phyloP scores from a whole-genome alignment of 2,329 filamentous ascomycete genomes.

The Cytospora piceicola region DNA sequence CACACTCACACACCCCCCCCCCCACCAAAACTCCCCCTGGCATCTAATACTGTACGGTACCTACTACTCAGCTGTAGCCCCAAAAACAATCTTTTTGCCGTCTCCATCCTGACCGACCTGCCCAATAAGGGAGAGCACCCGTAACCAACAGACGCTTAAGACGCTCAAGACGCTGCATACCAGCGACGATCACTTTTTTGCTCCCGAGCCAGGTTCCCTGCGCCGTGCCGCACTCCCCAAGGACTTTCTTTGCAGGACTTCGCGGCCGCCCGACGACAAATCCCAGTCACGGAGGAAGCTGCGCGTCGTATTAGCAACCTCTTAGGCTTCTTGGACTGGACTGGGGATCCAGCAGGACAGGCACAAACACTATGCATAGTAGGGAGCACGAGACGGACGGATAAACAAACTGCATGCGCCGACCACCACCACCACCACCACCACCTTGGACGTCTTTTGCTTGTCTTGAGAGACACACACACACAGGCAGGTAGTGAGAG shows the following conservation, averaged over 20 bases:
- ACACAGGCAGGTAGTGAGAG: background rate
- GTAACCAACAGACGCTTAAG: background rate
- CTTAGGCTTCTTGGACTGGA: constrained; percentile 7
- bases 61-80: background rate
- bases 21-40: background rate
- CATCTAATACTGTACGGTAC: background rate
- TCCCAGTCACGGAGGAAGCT: constrained; percentile 13
- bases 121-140: constrained; percentile 5
- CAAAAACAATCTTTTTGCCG: background rate
- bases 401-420: constrained; percentile 17
- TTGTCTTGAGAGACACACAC: background rate
- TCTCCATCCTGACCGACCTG: background rate
- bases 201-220: constrained; percentile 6
- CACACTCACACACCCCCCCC: too few relatives aligned
- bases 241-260: constrained; percentile 18
- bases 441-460: background rate
- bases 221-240: constrained; percentile 20
- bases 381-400: constrained; percentile 20
- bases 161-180: constrained; percentile 9
- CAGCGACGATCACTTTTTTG: constrained; percentile 10
- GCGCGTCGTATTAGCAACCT: constrained; percentile 19
- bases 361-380: constrained; percentile 13
- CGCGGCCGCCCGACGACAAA: constrained; percentile 17
- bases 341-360: constrained; percentile 16
- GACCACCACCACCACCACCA: background rate